Conservation (phyloP, 768 basidiomycete species). For the Saitozyma podzolica region DNA sequence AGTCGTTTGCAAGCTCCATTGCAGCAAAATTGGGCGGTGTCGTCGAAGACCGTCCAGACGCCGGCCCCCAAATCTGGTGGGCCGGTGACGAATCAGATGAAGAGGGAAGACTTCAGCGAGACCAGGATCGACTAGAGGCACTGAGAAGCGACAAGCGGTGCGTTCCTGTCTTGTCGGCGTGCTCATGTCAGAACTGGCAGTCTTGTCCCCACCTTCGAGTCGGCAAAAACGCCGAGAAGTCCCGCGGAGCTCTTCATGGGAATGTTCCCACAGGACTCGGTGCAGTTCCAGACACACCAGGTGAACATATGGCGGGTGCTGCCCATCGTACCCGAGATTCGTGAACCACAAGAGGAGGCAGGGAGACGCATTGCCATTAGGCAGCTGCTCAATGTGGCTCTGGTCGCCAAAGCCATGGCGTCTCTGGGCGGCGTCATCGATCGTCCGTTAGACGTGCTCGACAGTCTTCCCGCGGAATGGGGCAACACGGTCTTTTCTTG, state of each 20-base stretch:
- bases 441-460: background rate
- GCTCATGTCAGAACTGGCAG: background rate
- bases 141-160: constrained; percentile 1
- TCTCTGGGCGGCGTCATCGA: background rate
- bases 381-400: background rate
- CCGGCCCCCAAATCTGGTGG: constrained; percentile 24
- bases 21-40: constrained; percentile 15
- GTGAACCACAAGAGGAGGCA: background rate
- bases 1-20: background rate
- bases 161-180: background rate
- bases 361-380: background rate
- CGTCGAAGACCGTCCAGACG: constrained; percentile 55
- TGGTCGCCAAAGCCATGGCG: background rate
- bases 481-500: background rate
- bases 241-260: too few relatives aligned
- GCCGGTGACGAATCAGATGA: constrained; percentile 29
- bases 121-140: background rate
- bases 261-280: too few relatives aligned
- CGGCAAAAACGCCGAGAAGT: background rate
- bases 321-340: background rate
- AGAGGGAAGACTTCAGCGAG: constrained; percentile 20
- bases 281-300: too few relatives aligned
- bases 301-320: background rate
- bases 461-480: too few relatives aligned
- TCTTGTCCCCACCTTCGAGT: background rate